Conservation (phyloP, 208 protist genomes). For the Leishmania gerbilli region DNA sequence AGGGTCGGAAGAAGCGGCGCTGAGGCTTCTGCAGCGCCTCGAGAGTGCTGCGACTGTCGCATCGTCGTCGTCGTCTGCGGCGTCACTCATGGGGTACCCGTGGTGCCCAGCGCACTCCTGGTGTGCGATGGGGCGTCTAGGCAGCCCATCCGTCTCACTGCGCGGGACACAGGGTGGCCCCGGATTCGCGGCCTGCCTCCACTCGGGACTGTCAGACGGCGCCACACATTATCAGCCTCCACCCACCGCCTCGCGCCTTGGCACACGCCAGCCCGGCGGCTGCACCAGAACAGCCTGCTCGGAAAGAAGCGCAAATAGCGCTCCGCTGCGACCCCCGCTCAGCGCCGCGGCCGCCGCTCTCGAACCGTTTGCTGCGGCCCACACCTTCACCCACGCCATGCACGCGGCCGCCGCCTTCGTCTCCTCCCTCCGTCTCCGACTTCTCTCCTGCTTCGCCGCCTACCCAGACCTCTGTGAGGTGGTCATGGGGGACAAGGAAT, state of each 20-base stretch:
- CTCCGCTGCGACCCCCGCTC: conserved; percentile 10
- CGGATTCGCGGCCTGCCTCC: conserved; percentile 14
- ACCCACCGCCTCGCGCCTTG: not conserved
- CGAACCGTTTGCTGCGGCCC: conserved; percentile 23
- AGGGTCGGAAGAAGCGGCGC: not conserved
- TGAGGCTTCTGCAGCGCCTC: not conserved
- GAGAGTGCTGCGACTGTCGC: not conserved
- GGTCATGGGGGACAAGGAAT: conserved; percentile 18
- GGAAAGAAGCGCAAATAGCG: not conserved
- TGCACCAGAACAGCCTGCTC: not conserved
- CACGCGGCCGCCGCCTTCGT: conserved; percentile 54
- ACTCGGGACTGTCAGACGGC: conserved; percentile 16
- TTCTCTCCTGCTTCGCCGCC: conserved; percentile 55
- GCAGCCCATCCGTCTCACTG: not conserved
- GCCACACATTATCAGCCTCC: conserved; percentile 15
- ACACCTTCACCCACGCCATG: conserved; percentile 47
- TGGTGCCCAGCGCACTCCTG: conserved; percentile 44
- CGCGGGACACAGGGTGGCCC: not conserved
- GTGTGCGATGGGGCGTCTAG: conserved; percentile 33
- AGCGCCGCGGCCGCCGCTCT: conserved; percentile 23
- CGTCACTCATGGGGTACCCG: conserved; percentile 4
- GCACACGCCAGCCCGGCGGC: not conserved
- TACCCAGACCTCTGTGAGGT: conserved; percentile 49
- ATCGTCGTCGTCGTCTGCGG: not conserved
- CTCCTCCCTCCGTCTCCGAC: conserved; percentile 66